phyloP scores from a whole-genome alignment of 345 rosid genomes.

The Arabidopsis thaliana region DNA sequence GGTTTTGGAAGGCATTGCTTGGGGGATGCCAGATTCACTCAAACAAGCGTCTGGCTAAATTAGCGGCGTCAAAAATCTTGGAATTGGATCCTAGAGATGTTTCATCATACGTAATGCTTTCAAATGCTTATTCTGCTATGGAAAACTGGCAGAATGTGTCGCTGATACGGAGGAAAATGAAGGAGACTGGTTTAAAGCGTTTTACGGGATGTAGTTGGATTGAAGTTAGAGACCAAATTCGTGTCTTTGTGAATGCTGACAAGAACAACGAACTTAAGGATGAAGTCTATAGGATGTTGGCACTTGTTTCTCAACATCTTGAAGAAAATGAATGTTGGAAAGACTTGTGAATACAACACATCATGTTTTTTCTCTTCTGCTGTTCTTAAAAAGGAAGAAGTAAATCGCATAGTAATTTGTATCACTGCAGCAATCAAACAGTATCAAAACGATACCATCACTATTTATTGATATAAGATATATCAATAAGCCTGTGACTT shows the following conservation, averaged over 20 bases:
- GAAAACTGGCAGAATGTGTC: conserved; percentile 71
- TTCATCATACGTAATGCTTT: conserved; percentile 82
- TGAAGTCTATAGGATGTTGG: conserved; percentile 55
- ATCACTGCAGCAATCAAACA: no score
- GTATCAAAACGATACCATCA: no score
- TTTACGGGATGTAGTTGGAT: conserved; percentile 86
- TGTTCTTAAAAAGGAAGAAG: no score
- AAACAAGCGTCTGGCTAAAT: conserved; percentile 55
- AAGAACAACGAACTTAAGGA: conserved; percentile 53
- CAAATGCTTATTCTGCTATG: conserved; percentile 73
- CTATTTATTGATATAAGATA: no score
- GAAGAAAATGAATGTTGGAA: conserved; percentile 32
- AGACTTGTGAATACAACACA: conserved; percentile 3
- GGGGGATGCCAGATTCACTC: conserved; percentile 85
- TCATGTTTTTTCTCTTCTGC: background rate
- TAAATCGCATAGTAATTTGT: background rate
- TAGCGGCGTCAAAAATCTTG: conserved; percentile 61
- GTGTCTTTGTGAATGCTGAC: conserved; percentile 64
- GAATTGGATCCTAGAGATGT: conserved; percentile 75
- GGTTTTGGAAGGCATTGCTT: conserved; percentile 88
- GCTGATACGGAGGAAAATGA: conserved; percentile 58
- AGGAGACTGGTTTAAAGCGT: conserved; percentile 61
- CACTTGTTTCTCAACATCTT: conserved; percentile 42
- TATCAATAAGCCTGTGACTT: no score
- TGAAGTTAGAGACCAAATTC: conserved; percentile 56